Evolutionary conservation across 148 eudicot genomes (phyloP), one percentile per base, ranked within the genome.

Genomic region (Chenopodium quinoa): DNA sequence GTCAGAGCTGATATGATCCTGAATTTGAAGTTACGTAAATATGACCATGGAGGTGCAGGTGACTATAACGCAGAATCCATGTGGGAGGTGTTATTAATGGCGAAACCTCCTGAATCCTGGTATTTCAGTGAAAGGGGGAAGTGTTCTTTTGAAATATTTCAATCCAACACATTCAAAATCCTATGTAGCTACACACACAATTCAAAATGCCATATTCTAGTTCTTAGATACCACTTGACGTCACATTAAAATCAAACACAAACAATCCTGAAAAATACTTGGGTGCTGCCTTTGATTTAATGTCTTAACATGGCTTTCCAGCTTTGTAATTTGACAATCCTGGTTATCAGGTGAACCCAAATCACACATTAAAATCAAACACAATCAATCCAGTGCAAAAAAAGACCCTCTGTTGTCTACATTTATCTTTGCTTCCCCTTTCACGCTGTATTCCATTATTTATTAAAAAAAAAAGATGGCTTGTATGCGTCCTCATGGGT

Each of bases 401-500:
- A 64, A 40, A 58, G 27, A 58, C 32, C 82, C 82, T 68, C 68
- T 14, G 75, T 50, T 76, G 62, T 80, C 79, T 82, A 75, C 58
- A 73, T 66, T 60, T 70, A 74, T 76, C 78, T 60, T 63, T 82
- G 70, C 65, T 80, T 82, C 77, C 85, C 83, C 80, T 82, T 83
- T 75, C 88, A n/a, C 75, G 19, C 80, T 75, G 72, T 71, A 73
- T 76, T 62, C 79, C 69, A 76, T 64, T 76, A n/a, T 78, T 34
- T 50, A 50, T 40, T 40, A 40, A 52, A 40, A 40, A 40, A 40
- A 14, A 48, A 76, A 47, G 11, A 76, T 85, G 84, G 80, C 56
- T 80, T 87, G 25, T 85, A 25, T 87, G 77, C 75, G 22, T 83
- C 81, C 81, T 66, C 75, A 50, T 40, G 77, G 74, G 83, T 76